A percentile compares a stretch with the other conserved stretches of the same genome.
Evolutionary conservation across 495 filamentous ascomycete species (phyloP).

Genomic region (Filosporella fistucella): DNA sequence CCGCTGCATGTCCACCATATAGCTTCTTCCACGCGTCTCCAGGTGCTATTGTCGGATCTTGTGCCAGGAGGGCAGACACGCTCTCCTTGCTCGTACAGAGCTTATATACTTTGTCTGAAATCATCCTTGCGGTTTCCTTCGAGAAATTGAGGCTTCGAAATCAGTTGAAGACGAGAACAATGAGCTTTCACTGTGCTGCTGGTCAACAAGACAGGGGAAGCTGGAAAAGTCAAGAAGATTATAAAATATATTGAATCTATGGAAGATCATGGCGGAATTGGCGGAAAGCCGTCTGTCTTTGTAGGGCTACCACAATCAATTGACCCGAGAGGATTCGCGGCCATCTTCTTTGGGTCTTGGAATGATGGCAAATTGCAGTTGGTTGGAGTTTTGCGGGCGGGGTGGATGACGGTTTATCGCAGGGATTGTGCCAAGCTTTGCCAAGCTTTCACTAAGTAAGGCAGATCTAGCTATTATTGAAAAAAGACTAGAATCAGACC

Average conservation of each 20-base stretch:
- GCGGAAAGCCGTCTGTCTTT: background rate
- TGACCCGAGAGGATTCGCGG: background rate
- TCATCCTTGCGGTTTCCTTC: constrained; percentile 14
- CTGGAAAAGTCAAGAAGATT: background rate
- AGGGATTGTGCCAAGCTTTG: background rate
- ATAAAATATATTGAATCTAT: too few relatives aligned
- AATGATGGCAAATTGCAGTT: background rate
- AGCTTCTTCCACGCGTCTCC: constrained; percentile 50
- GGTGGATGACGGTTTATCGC: background rate
- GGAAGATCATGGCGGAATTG: background rate
- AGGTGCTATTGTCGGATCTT: constrained; percentile 46
- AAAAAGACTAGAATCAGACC: too few relatives aligned
- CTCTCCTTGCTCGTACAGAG: constrained; percentile 46
- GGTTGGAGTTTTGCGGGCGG: too few relatives aligned
- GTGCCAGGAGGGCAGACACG: constrained; percentile 51
- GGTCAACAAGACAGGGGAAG: too few relatives aligned
- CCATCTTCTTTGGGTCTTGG: background rate
- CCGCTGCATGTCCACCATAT: constrained; percentile 32
- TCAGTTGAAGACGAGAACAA: background rate
- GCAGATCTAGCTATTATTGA: too few relatives aligned
- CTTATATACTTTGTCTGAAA: constrained; percentile 43
- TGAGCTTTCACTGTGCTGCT: too few relatives aligned
- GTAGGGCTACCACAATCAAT: background rate
- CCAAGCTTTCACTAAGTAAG: background rate
- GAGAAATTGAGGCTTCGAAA: background rate